Base-by-base conservation (phyloP, 306 rosid genomes). In the Vicia faba region DNA sequence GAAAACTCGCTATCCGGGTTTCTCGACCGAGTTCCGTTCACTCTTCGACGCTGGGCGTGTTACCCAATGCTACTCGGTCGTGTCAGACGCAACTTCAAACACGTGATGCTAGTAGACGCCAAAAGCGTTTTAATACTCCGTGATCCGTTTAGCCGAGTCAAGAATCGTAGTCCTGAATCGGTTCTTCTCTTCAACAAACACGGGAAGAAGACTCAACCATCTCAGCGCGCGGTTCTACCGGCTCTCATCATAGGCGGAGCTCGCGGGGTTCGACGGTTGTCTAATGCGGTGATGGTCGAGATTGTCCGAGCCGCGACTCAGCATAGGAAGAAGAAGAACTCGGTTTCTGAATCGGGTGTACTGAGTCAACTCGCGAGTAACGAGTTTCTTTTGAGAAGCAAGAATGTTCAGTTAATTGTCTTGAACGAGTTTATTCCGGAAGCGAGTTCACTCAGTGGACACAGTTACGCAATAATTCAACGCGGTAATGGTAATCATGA, bases 61-160 rank as follows among this genome's bases (percentile, higher is more conserved):
- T 93, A 88, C 70, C 89, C 96, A 5, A 86, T 93, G 97, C 76
- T 89, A 1, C 84, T 93, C 8, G 97, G 96, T 26, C 95, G 99
- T 28, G 85, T 90, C 16, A 73, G 92, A 12, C 80, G 83, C 10
- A 75, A 64, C 31, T 93, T 89, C 86, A 93, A 88, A 75, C 91
- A 82, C 64, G 33, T 84, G 44, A 82, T 86, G 84, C 78, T 89
- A 15, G 84, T 80, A 2, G 97, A 84, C 63, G 86, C 73, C 18
- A 86, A 80, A 44, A 82, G 5, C 35, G 19, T 69, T 7, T 3
- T 89, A 0, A 36, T 93, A 2, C 45, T 85, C 5, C 75, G 81
- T 0, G 99, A 93, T 69, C 91, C 91, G 29, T 72, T 89, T 40
- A 73, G 65, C 4, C 87, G 80, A 71, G 77, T 80, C 44, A 68